Evolutionary conservation across 768 basidiomycete species (phyloP).

Genomic region (Russula compacta): DNA sequence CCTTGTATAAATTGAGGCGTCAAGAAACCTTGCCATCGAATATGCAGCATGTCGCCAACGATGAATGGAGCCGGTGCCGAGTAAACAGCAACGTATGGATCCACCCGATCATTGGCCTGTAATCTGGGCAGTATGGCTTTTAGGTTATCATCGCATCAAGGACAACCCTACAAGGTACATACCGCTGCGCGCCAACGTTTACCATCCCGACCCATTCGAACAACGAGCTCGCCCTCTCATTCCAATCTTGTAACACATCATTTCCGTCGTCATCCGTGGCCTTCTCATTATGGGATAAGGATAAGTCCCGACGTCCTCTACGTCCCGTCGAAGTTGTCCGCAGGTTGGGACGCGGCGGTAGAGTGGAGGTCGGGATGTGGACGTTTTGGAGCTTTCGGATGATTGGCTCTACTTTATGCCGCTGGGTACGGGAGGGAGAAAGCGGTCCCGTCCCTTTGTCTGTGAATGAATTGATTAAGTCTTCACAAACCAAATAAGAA

Average conservation of each 20-base stretch:
- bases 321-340: conserved; percentile 11
- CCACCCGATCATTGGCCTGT: conserved; percentile 50
- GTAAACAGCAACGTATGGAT: conserved; percentile 64
- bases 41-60: conserved; percentile 40
- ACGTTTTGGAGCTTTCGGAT: conserved; percentile 28
- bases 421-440: not conserved
- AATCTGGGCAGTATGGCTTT: conserved; percentile 33
- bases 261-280: conserved; percentile 24
- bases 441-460: not conserved
- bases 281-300: not conserved
- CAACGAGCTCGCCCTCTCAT: conserved; percentile 34
- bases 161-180: not conserved
- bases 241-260: conserved; percentile 43
- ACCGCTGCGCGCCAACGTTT: conserved; percentile 59
- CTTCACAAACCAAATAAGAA: not conserved
- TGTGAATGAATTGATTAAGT: not conserved
- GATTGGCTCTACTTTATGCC: conserved; percentile 22
- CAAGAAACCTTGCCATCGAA: conserved; percentile 57
- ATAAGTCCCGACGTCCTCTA: not conserved
- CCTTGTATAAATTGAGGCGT: conserved; percentile 42
- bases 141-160: not conserved
- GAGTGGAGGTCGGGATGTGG: conserved; percentile 32
- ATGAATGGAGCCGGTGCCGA: conserved; percentile 39
- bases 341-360: conserved; percentile 25
- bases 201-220: conserved; percentile 76